Evolutionary conservation across 495 filamentous ascomycete genomes (phyloP), one percentile per base, ranked within the genome.

Genomic region (Bacidia gigantensis): DNA sequence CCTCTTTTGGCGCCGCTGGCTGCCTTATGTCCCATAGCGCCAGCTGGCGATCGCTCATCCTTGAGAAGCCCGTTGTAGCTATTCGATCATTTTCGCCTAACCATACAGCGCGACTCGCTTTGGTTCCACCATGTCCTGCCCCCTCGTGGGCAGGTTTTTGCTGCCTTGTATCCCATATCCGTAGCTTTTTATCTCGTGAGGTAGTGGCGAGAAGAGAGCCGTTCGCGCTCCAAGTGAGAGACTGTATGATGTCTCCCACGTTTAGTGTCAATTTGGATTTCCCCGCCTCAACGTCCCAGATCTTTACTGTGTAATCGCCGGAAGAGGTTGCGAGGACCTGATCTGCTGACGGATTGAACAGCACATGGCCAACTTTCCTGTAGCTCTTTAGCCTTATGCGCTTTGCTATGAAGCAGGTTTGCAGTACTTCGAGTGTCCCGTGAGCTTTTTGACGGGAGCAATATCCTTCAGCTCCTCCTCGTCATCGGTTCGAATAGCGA

Each of bases 21-120:
- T 80, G 78, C 54, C 87, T 83, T 42, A 90, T 79, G 73, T 98
- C 92, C 92, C 92, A 98, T 32, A 97, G 75, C 25, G 83, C 92
- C 61, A 98, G 75, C 63, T 98, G 92, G 14, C 92, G 81, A 69
- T 98, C 93, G 63, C 89, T 96, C 89, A 96, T 97, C 66, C 81
- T 86, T 41, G 87, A 94, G 74, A 98, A 98, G 54, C 92, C 92
- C 11, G 92, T 97, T 2, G 92, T 97, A 46, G 85, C 92, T 58
- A 98, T 80, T 50, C 89, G 79, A 71, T 95, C 87, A 62, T 87
- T 86, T 65, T 97, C 92, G 56, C 93, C 92, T 73, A 98, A 74
- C 92, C 92, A 98, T 14, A 95, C 88, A 17, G 82, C 80, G 58
- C 92, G 84, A 64, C 90, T 96, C 72, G 92, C 96, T 74, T 97